phyloP scores from a whole-genome alignment of 2,329 filamentous ascomycete species.

The Proliferodiscus dingleyae region DNA sequence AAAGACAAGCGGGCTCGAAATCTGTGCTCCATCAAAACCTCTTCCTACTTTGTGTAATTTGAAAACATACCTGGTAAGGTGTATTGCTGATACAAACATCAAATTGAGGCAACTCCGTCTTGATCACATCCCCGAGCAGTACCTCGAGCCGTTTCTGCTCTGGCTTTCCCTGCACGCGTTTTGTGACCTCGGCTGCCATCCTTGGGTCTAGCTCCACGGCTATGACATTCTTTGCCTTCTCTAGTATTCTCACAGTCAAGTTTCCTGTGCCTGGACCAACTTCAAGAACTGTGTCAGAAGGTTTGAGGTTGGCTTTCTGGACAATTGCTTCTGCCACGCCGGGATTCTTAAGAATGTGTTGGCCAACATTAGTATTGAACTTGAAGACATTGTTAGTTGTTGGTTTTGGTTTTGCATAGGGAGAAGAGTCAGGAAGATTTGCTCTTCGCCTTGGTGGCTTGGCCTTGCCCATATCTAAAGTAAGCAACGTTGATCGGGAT shows the following conservation, averaged over 20 bases:
- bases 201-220: constrained; percentile 91
- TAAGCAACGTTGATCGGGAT: too few relatives aligned
- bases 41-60: background rate
- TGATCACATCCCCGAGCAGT: constrained; percentile 88
- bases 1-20: constrained; percentile 88
- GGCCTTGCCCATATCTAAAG: constrained; percentile 30
- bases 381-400: constrained; percentile 82
- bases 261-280: constrained; percentile 88
- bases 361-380: constrained; percentile 62
- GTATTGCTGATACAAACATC: constrained; percentile 74
- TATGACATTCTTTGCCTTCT: constrained; percentile 75
- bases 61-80: constrained; percentile 52
- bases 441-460: constrained; percentile 31
- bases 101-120: constrained; percentile 67
- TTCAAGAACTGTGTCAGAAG: constrained; percentile 85
- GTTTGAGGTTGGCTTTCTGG: constrained; percentile 83
- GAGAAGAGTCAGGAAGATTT: constrained; percentile 19
- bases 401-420: constrained; percentile 29
- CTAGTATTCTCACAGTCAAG: constrained; percentile 82
- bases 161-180: constrained; percentile 86
- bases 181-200: constrained; percentile 86
- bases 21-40: constrained; percentile 42
- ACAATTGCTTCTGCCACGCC: constrained; percentile 79
- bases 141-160: constrained; percentile 81
- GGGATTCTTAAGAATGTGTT: constrained; percentile 87